Evolutionary conservation across 805 yeast genomes (phyloP).

Genomic region (Candida pseudoglaebosa): DNA sequence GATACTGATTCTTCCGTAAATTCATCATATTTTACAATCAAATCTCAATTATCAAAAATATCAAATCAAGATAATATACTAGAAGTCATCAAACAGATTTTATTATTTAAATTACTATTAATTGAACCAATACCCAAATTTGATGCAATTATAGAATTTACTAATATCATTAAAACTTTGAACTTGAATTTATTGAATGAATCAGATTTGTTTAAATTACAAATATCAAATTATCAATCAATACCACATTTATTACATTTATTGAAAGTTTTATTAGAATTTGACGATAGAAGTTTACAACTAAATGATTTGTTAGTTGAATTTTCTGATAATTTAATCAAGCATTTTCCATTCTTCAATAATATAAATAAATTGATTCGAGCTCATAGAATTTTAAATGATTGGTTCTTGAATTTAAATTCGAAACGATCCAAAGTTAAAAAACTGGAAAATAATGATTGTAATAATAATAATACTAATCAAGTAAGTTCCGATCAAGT

Average conservation of each 20-base stretch:
- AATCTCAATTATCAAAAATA: neutral
- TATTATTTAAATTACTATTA: constrained; percentile 13
- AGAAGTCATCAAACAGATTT: constrained; percentile 8
- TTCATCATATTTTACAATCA: constrained; percentile 2
- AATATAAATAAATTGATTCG: constrained; percentile 25
- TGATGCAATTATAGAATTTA: constrained; percentile 12
- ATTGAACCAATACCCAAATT: constrained; percentile 7
- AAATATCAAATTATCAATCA: constrained; percentile 28
- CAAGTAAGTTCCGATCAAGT: neutral
- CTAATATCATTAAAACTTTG: constrained; percentile 6
- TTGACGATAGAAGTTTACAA: constrained; percentile 13
- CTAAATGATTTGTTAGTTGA: constrained; percentile 8
- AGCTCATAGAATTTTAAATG: constrained; percentile 17
- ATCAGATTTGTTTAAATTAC: constrained; percentile 15
- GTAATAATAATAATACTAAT: neutral
- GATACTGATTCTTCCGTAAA: neutral
- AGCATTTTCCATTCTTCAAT: constrained; percentile 24
- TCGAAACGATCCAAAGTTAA: constrained; percentile 6
- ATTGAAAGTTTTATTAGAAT: constrained; percentile 23
- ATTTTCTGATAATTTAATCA: constrained; percentile 19
- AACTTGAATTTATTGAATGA: constrained; percentile 6
- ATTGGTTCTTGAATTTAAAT: constrained; percentile 21
- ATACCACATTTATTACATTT: constrained; percentile 30
- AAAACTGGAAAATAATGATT: neutral
- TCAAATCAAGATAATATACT: constrained; percentile 5